Base-by-base conservation (phyloP, 2,329 filamentous ascomycete genomes). In the Calonectria fujianensis region DNA sequence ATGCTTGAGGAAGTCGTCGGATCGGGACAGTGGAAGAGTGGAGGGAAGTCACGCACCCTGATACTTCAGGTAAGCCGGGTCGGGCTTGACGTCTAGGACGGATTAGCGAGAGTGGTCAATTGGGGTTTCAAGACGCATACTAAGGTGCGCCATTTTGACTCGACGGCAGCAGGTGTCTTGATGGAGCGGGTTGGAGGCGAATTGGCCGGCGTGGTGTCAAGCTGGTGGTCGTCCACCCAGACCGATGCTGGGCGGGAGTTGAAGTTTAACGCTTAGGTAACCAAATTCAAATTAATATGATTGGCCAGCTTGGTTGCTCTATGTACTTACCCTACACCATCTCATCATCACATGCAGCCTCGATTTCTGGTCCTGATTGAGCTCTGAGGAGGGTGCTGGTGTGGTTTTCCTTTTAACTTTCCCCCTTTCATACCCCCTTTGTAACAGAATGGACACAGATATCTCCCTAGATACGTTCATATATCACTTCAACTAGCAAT, bases 21-120 rank as follows among this genome's bases (percentile, higher is more conserved):
- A 51, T 76, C 70, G 76, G 66, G 37, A 35, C 61, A 70, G 67
- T 71, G 65, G 69, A 72, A 57, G 74, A 69, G 68, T 72, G 65
- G 69, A 74, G 64, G 75, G 74, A 79, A 79, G 77, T 82, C 77
- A 82, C 84, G 79, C 78, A 86, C 85, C 82, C 77, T 84, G 83
- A 80, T 85, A 82, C 83, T 86, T 86, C 70, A 85, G 82, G 80
- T 82, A 85, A 74, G 85, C 85, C 83, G 85, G 85, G 80, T 86
- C 85, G 78, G 85, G 85, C 83, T 85, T 86, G 77, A 86, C 84
- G 74, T 85, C 85, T 86, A 72, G 41, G 20, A 31, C n/a, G 18
- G 31, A 77, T 86, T 74, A 86, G 84, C 76, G 61, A 59, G 8
- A 50, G n/a, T 24, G 18, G 32, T 18, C 29, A 37, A 71, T 74